Evolutionary conservation across 192 early-diverging fungal genomes (phyloP).

Genomic region (Backusella liffmaniae): DNA sequence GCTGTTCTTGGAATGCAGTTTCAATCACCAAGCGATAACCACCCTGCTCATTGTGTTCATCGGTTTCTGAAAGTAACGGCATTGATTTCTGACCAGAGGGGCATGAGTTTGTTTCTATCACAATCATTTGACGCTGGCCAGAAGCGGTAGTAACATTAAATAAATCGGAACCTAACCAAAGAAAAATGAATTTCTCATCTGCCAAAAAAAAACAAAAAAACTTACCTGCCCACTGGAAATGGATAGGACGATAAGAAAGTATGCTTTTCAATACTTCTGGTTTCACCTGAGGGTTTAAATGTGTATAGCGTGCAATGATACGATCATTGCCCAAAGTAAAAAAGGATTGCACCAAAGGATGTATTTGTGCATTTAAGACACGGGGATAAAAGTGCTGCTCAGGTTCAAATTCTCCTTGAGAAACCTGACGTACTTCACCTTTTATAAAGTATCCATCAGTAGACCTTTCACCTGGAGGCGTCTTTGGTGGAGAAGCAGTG

Average conservation of each 20-base stretch:
- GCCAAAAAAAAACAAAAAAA: conserved; percentile 8
- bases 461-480: conserved; percentile 17
- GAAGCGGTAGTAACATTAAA: conserved; percentile 84
- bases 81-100: conserved; percentile 91
- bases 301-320: conserved; percentile 84
- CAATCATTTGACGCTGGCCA: conserved; percentile 89
- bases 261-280: conserved; percentile 57
- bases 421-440: conserved; percentile 20
- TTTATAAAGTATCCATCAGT: neutral
- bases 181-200: neutral
- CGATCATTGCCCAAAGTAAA: conserved; percentile 85
- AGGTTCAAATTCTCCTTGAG: conserved; percentile 71
- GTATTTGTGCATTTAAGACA: conserved; percentile 85
- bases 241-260: conserved; percentile 66
- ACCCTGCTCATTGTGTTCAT: conserved; percentile 70
- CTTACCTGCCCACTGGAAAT: conserved; percentile 84
- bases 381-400: conserved; percentile 87
- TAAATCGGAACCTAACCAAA: conserved; percentile 69
- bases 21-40: conserved; percentile 83
- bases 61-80: conserved; percentile 76
- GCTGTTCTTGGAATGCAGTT: conserved; percentile 71
- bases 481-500: conserved; percentile 11
- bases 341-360: conserved; percentile 83
- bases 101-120: conserved; percentile 90
- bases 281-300: conserved; percentile 82